These are phyloP conservation scores for Kewa caespitosa DNA, from an alignment of 179 eudicot genomes.

Conservation along the genomic window DNA sequence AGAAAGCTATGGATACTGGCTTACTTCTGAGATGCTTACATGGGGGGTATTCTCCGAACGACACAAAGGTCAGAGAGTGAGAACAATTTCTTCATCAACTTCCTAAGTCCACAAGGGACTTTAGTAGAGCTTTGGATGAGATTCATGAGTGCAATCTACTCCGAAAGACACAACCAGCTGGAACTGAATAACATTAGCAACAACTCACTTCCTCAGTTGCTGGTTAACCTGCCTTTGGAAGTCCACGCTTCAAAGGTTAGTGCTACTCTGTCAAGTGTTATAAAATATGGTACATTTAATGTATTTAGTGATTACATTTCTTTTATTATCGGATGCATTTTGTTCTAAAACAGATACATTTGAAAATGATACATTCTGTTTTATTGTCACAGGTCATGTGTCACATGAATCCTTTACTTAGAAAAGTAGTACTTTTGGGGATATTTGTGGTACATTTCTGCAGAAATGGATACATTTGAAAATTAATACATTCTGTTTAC, in stretches of 20 bases:
- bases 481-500: too few relatives aligned
- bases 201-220: not conserved
- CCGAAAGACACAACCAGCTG: not conserved
- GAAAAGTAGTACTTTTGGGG: too few relatives aligned
- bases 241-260: not conserved
- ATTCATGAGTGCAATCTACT: not conserved
- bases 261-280: too few relatives aligned
- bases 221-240: not conserved
- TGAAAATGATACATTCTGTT: too few relatives aligned
- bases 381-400: too few relatives aligned
- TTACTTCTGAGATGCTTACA: not conserved
- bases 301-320: too few relatives aligned
- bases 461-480: too few relatives aligned
- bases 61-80: slow-evolving; percentile 4
- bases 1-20: not conserved
- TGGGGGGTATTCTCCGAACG: not conserved
- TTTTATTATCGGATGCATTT: too few relatives aligned
- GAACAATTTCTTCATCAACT: not conserved
- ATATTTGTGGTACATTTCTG: too few relatives aligned
- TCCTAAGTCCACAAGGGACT: not conserved
- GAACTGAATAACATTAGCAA: not conserved
- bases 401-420: too few relatives aligned
- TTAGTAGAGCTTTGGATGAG: slow-evolving; percentile 9
- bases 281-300: too few relatives aligned
- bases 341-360: too few relatives aligned